Percentiles rank a stretch among this genome's conserved stretches.
phyloP scores from a whole-genome alignment of 2,329 filamentous ascomycete species.

The Cercospora citrullina region DNA sequence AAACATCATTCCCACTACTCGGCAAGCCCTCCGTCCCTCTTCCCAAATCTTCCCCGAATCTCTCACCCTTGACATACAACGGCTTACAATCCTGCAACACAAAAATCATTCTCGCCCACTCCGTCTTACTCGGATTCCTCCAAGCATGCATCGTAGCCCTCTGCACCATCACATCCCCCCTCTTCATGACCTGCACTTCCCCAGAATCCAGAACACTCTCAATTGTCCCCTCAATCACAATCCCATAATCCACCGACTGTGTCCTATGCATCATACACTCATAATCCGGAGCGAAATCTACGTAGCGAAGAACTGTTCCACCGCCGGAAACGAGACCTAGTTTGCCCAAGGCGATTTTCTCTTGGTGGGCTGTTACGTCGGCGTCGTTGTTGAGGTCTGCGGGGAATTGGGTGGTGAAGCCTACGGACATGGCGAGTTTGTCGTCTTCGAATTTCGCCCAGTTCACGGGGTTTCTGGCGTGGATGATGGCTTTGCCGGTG shows the following conservation, averaged over 20 bases:
- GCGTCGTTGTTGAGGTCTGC: slow-evolving; percentile 48
- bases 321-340: slow-evolving; percentile 54
- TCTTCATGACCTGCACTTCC: slow-evolving; percentile 37
- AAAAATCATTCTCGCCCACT: slow-evolving; percentile 41
- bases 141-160: slow-evolving; percentile 43
- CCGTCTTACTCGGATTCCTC: slow-evolving; percentile 37
- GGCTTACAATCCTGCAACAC: slow-evolving; percentile 37
- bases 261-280: slow-evolving; percentile 42
- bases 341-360: slow-evolving; percentile 43
- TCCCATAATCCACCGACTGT: slow-evolving; percentile 41
- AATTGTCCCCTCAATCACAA: slow-evolving; percentile 40
- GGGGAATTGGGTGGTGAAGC: slow-evolving; percentile 55
- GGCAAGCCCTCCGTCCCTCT: slow-evolving; percentile 24
- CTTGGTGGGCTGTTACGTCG: slow-evolving; percentile 51
- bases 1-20: slow-evolving; percentile 24
- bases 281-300: slow-evolving; percentile 40
- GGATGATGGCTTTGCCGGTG: slow-evolving; percentile 39
- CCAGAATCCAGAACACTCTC: slow-evolving; percentile 40
- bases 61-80: slow-evolving; percentile 33
- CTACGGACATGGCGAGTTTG: slow-evolving; percentile 52
- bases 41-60: slow-evolving; percentile 37
- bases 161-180: slow-evolving; percentile 43
- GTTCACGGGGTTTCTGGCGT: slow-evolving; percentile 35
- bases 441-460: slow-evolving; percentile 44
- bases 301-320: slow-evolving; percentile 50